A percentile compares a stretch with the other conserved stretches of the same genome.
Evolutionary conservation across 164 flowering plant species (phyloP).

Genomic region (Vitis rupestris): DNA sequence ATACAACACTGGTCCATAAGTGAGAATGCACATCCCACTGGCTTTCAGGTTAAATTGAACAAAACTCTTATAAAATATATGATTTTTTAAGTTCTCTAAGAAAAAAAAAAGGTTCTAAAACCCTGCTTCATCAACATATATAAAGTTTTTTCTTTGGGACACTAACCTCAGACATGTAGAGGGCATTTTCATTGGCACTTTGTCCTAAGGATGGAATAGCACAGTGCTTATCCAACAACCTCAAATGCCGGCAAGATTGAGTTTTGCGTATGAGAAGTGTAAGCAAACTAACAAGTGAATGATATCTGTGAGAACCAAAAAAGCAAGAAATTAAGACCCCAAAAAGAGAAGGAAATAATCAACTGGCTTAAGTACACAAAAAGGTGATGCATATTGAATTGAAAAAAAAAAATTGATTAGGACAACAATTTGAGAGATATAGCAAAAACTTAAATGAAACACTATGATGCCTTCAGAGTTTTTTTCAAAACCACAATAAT

Average conservation of each 20-base stretch:
- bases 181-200: conserved; percentile 8
- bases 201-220: conserved; percentile 19
- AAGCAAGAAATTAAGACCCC: background rate
- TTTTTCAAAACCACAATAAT: too few species aligned
- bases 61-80: too few species aligned
- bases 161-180: conserved; percentile 37
- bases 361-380: background rate
- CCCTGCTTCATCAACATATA: background rate
- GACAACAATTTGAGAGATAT: too few species aligned
- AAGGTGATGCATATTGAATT: too few species aligned
- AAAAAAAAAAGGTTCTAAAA: background rate
- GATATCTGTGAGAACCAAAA: conserved; percentile 39
- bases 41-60: too few species aligned
- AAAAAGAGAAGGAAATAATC: background rate
- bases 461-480: too few species aligned
- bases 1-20: too few species aligned
- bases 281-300: conserved; percentile 41
- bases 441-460: too few species aligned
- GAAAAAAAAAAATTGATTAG: too few species aligned
- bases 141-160: background rate
- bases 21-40: too few species aligned
- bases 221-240: conserved; percentile 70
- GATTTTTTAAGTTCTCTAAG: background rate
- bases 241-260: conserved; percentile 34
- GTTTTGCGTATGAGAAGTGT: conserved; percentile 50